Percentiles rank a stretch among this genome's conserved stretches.
phyloP scores from a whole-genome alignment of 139 green algal genomes.

The Pleodorina starrii region DNA sequence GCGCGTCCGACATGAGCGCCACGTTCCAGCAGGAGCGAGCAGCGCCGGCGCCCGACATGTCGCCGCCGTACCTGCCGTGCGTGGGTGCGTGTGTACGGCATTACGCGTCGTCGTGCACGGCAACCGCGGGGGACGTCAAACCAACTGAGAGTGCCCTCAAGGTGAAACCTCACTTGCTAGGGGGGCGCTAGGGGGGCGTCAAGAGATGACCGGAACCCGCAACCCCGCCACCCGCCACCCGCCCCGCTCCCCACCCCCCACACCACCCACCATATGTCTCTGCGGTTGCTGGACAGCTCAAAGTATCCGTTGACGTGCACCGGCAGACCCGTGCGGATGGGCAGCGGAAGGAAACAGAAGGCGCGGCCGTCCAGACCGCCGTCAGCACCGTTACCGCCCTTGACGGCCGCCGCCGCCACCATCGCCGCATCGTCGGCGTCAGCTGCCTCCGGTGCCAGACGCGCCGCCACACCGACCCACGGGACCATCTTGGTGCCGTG shows the following conservation, averaged over 20 bases:
- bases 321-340: conserved; percentile 74
- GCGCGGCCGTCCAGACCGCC: conserved; percentile 64
- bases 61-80: conserved; percentile 69
- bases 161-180: too few species aligned
- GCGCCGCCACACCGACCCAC: conserved; percentile 82
- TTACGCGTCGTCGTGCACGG: too few species aligned
- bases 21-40: conserved; percentile 74
- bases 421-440: neutral
- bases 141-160: too few species aligned
- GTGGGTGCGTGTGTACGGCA: neutral
- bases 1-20: conserved; percentile 66
- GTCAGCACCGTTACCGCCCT: neutral
- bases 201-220: too few species aligned
- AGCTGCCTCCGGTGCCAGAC: conserved; percentile 24
- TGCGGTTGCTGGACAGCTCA: conserved; percentile 85
- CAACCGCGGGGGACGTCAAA: too few species aligned
- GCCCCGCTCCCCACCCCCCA: too few species aligned
- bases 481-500: conserved; percentile 74
- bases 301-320: conserved; percentile 89
- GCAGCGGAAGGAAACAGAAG: conserved; percentile 90
- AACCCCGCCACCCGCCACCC: too few species aligned
- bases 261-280: conserved; percentile 70
- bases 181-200: too few species aligned
- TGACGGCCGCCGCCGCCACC: neutral
- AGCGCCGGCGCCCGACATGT: conserved; percentile 74